These are phyloP conservation scores for Saccharata proteae DNA, from an alignment of 2,329 filamentous ascomycete species.

Conservation along the genomic window DNA sequence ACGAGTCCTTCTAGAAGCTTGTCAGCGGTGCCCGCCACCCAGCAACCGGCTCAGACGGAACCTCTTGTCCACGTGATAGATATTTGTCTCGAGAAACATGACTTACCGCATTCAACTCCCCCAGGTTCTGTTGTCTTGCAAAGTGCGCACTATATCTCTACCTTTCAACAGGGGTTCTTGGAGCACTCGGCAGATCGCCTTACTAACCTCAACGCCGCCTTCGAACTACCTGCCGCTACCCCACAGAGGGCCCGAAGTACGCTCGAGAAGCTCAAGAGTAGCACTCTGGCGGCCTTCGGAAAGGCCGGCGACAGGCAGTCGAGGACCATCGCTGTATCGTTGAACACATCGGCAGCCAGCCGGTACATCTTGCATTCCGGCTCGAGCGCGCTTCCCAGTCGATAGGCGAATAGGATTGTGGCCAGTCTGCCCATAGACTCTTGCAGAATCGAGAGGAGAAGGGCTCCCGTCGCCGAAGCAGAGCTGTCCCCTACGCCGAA, in stretches of 20 bases:
- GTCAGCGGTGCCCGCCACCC: not conserved
- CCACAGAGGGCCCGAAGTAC: conserved; percentile 64
- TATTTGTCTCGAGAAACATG: conserved; percentile 18
- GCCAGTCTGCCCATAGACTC: conserved; percentile 70
- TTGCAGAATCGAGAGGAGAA: conserved; percentile 73
- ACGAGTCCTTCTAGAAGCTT: conserved; percentile 59
- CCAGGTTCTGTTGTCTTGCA: conserved; percentile 73
- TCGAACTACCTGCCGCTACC: conserved; percentile 78
- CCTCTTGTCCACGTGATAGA: conserved; percentile 9
- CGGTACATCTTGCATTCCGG: conserved; percentile 86
- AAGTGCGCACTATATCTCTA: conserved; percentile 94
- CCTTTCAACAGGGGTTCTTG: too few species aligned
- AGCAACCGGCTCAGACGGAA: not conserved
- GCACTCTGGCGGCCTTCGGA: conserved; percentile 44
- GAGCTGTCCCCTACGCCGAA: conserved; percentile 75
- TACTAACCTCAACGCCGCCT: conserved; percentile 83
- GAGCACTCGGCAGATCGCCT: too few species aligned
- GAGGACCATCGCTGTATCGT: conserved; percentile 76
- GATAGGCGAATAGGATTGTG: conserved; percentile 77
- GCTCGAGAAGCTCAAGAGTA: conserved; percentile 47
- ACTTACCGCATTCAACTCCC: conserved; percentile 74
- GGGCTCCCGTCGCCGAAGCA: conserved; percentile 66
- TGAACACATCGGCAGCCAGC: conserved; percentile 77
- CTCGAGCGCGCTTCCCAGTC: conserved; percentile 69
- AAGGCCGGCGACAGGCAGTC: conserved; percentile 70